A percentile compares a stretch with the other conserved stretches of the same genome.
Conservation (phyloP, 768 basidiomycete genomes). For the Amanita polypyramis region DNA sequence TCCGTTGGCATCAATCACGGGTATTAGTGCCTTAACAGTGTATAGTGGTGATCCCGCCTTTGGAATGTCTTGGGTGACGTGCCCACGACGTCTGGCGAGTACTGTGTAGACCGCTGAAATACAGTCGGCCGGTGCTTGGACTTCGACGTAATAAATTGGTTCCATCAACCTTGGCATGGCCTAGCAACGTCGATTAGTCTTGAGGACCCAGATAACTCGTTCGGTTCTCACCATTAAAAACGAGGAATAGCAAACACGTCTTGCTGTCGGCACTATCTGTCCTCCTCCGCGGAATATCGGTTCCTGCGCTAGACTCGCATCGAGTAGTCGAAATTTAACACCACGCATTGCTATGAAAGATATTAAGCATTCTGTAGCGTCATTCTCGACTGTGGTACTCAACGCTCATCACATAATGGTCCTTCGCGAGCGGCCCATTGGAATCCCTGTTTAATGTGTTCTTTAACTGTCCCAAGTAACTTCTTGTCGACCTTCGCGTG, state of each 20-base stretch:
- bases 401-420: conserved; percentile 96
- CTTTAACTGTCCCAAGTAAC: conserved; percentile 76
- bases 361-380: not conserved
- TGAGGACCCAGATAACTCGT: conserved; percentile 1
- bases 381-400: conserved; percentile 27
- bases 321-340: conserved; percentile 94
- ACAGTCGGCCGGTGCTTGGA: conserved; percentile 98
- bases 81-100: conserved; percentile 96
- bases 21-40: conserved; percentile 96
- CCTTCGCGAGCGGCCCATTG: conserved; percentile 99
- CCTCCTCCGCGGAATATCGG: conserved; percentile 98
- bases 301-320: conserved; percentile 86
- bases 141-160: conserved; percentile 97
- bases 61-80: conserved; percentile 96
- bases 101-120: conserved; percentile 98
- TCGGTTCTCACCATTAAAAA: conserved; percentile 80
- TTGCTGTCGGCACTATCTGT: conserved; percentile 97
- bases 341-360: conserved; percentile 79
- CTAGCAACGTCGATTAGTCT: conserved; percentile 28
- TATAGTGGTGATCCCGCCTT: conserved; percentile 97
- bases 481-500: conserved; percentile 79
- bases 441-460: conserved; percentile 98
- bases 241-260: conserved; percentile 97
- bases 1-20: conserved; percentile 96
- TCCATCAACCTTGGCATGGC: conserved; percentile 94